Evolutionary conservation across 2,329 filamentous ascomycete genomes (phyloP).

Genomic region (Apiospora hydei): DNA sequence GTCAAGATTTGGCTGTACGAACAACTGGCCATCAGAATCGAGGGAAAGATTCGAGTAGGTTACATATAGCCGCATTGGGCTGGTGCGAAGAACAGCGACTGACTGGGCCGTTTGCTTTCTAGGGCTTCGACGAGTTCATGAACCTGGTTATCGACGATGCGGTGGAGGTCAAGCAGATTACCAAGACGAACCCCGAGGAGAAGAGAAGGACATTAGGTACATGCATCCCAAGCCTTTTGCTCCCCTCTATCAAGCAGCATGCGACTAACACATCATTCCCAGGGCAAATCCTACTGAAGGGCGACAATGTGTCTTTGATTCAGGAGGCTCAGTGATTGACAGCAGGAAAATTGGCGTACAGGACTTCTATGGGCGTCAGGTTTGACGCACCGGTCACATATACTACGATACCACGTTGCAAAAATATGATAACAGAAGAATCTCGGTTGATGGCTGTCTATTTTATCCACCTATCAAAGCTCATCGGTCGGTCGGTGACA

Average conservation of each 20-base stretch:
- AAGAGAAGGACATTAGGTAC: conserved; percentile 80
- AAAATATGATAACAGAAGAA: conserved; percentile 7
- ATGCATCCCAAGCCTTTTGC: conserved; percentile 31
- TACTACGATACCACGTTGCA: conserved; percentile 20
- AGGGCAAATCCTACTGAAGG: conserved; percentile 73
- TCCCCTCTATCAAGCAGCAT: not conserved
- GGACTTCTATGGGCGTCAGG: conserved; percentile 23
- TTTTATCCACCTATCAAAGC: conserved; percentile 3
- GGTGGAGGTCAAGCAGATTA: conserved; percentile 85
- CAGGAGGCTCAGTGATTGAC: conserved; percentile 50
- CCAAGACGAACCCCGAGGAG: conserved; percentile 79
- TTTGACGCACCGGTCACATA: conserved; percentile 20
- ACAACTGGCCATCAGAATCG: conserved; percentile 91
- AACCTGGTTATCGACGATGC: conserved; percentile 97
- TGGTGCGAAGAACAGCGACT: not conserved
- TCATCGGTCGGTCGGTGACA: conserved; percentile 38
- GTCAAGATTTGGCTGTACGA: conserved; percentile 98
- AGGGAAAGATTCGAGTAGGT: conserved; percentile 91
- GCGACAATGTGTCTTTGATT: conserved; percentile 71
- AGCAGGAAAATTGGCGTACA: conserved; percentile 36
- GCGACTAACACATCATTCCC: conserved; percentile 27
- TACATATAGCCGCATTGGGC: not conserved
- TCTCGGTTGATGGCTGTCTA: conserved; percentile 1
- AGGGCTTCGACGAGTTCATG: conserved; percentile 99
- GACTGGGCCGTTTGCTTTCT: conserved; percentile 8